Percentiles rank a stretch among this genome's conserved stretches.
Evolutionary conservation across 2,329 filamentous ascomycete species (phyloP).

Genomic region (Rosellinia necatrix): DNA sequence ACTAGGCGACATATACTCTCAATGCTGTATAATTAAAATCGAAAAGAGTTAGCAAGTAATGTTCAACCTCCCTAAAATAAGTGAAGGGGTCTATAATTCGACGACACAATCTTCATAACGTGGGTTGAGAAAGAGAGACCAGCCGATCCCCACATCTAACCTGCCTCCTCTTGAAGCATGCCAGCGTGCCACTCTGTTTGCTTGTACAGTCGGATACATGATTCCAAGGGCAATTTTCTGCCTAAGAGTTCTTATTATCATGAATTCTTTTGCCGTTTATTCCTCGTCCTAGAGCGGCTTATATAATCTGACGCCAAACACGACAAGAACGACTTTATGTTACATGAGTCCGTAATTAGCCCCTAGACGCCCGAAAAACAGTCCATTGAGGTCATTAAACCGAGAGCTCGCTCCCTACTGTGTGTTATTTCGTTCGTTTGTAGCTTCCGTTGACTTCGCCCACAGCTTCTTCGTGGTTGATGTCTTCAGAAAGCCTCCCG

Average conservation of each 20-base stretch:
- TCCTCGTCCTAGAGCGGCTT: constrained; percentile 29
- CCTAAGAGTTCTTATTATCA: constrained; percentile 3
- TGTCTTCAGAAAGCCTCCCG: constrained; percentile 3
- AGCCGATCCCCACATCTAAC: neutral
- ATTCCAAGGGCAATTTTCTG: constrained; percentile 6
- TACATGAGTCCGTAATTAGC: constrained; percentile 27
- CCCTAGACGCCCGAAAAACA: constrained; percentile 31
- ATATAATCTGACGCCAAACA: constrained; percentile 32
- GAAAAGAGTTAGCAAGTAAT: no score
- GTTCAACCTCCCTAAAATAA: no score
- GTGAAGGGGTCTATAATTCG: no score
- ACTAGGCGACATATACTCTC: no score
- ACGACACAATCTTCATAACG: neutral
- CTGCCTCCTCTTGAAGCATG: no score
- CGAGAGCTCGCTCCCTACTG: constrained; percentile 29
- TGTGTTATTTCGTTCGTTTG: constrained; percentile 36
- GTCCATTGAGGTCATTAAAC: constrained; percentile 13
- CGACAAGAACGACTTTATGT: constrained; percentile 27
- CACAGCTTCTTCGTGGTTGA: constrained; percentile 19
- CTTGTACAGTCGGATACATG: neutral
- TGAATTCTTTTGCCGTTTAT: constrained; percentile 29
- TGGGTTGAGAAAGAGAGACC: neutral
- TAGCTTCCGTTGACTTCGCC: constrained; percentile 25
- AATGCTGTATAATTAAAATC: no score
- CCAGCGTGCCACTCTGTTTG: no score